These are phyloP conservation scores for Hamigera avellanea DNA, from an alignment of 495 filamentous ascomycete genomes.

Conservation along the genomic window DNA sequence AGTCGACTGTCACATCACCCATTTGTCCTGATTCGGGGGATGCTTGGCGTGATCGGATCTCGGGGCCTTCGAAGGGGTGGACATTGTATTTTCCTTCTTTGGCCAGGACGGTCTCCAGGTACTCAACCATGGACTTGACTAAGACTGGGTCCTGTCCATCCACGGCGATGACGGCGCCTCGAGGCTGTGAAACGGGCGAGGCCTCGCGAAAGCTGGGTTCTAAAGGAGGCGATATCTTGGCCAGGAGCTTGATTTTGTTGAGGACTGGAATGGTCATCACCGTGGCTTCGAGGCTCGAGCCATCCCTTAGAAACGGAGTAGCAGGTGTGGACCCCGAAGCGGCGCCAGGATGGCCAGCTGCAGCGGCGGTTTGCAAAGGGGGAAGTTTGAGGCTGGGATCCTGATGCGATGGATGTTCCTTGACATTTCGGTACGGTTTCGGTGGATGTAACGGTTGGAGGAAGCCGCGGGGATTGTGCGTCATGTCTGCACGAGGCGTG, in stretches of 20 bases:
- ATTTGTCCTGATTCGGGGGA: conserved; percentile 21
- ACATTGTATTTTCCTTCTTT: conserved; percentile 48
- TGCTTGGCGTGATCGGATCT: conserved; percentile 21
- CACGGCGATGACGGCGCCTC: conserved; percentile 72
- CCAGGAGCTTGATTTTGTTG: conserved; percentile 58
- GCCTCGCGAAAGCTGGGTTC: conserved; percentile 25
- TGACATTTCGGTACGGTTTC: conserved; percentile 14
- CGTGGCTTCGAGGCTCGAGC: conserved; percentile 49
- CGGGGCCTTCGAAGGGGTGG: conserved; percentile 36
- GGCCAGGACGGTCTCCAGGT: conserved; percentile 48
- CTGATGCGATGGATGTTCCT: conserved; percentile 13
- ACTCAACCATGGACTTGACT: conserved; percentile 42
- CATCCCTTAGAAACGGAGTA: conserved; percentile 20
- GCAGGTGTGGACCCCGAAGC: conserved; percentile 11
- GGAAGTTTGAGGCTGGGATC: conserved; percentile 43
- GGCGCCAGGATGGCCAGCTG: conserved; percentile 5
- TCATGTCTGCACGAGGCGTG: conserved; percentile 18
- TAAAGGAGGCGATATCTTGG: conserved; percentile 58
- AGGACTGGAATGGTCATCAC: conserved; percentile 61
- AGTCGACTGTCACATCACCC: conserved; percentile 44
- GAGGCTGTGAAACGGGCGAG: conserved; percentile 30
- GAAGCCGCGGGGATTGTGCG: conserved; percentile 14
- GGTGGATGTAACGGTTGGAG: conserved; percentile 29
- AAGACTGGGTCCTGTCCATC: conserved; percentile 56
- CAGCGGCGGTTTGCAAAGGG: conserved; percentile 39